Conservation (phyloP, 2,329 filamentous ascomycete genomes). For the Cladophialophora bantiana region DNA sequence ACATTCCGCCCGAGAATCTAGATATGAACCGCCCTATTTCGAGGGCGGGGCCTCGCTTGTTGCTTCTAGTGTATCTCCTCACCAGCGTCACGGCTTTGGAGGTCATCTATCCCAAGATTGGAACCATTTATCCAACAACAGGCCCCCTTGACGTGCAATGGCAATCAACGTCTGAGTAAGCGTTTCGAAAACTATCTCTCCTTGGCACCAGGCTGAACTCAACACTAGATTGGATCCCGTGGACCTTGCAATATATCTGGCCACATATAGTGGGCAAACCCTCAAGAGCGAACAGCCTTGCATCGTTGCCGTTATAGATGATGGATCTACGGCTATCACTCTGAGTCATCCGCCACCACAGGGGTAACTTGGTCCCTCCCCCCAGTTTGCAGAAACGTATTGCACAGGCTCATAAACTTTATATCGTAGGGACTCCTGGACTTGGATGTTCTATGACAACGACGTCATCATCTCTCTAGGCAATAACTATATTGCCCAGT, state of each 20-base stretch:
- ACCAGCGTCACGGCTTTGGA: not conserved
- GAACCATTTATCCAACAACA: not conserved
- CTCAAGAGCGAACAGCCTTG: conserved; percentile 1
- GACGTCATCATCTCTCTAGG: not conserved
- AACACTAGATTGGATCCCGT: not conserved
- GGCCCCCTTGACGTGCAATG: conserved; percentile 4
- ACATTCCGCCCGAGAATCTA: not conserved
- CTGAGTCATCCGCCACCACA: conserved; percentile 1
- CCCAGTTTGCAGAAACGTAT: not conserved
- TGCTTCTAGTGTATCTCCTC: not conserved
- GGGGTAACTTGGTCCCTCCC: not conserved
- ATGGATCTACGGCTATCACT: not conserved
- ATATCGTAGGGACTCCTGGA: not conserved
- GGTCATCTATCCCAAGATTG: not conserved
- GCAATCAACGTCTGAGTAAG: not conserved
- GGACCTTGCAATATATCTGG: not conserved
- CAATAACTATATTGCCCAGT: not conserved
- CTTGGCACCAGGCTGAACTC: not conserved
- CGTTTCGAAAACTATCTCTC: not conserved
- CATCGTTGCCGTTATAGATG: not conserved
- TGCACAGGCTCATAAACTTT: not conserved
- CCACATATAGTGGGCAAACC: not conserved
- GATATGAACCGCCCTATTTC: not conserved
- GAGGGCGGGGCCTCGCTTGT: not conserved
- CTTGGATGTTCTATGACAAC: conserved; percentile 2